Evolutionary conservation across 1,284 basidiomycete species (phyloP), one percentile per base, ranked within the genome.

Genomic region (Coniferiporia weirii): DNA sequence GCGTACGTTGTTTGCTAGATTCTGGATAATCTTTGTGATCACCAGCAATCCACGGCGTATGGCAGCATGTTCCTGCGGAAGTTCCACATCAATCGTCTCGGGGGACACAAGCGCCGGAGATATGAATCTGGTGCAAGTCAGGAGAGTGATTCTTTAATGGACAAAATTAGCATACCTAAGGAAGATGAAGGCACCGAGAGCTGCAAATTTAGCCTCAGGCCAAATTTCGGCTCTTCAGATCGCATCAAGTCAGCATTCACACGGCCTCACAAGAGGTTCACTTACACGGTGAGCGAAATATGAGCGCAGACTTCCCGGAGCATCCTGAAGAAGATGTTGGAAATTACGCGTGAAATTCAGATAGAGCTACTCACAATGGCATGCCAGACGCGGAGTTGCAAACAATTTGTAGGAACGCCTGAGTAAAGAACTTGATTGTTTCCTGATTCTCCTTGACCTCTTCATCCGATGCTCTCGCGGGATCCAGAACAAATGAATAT

Each of bases 121-220:
- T 57, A 91, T 89, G 68, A 90, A 90, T 53, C 87, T 89, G 59
- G 13, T 6, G 9, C 9, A 6, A 32, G 34, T 49, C 32, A 51
- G 7, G 20, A 38, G 32, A 46, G n/a, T 22, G 22, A 6, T 51
- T 20, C n/a, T 15, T 7, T 10, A 6, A 35, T 8, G 22, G 8
- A 34, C 9, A 1, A 35, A 8, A n/a, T 13, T 22, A 57, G 66
- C 77, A 44, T 65, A 87, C 82, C 94, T 82, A 35, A 96, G 76
- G 70, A 96, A 95, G 64, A 96, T 89, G 75, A 96, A 96, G 5
- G 93, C 91, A 20, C 93, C 94, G 20, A 95, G 82, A 0, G 92
- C 91, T 15, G 91, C 84, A 68, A 90, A 92, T 67, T 91, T 90
- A 3, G 90, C 82, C 58, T 93, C 87, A 0, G 91, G 91, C 85